Evolutionary conservation across 108 stramenopile species (phyloP), one percentile per base, ranked within the genome.

Genomic region (Pelagomonas calceolata): DNA sequence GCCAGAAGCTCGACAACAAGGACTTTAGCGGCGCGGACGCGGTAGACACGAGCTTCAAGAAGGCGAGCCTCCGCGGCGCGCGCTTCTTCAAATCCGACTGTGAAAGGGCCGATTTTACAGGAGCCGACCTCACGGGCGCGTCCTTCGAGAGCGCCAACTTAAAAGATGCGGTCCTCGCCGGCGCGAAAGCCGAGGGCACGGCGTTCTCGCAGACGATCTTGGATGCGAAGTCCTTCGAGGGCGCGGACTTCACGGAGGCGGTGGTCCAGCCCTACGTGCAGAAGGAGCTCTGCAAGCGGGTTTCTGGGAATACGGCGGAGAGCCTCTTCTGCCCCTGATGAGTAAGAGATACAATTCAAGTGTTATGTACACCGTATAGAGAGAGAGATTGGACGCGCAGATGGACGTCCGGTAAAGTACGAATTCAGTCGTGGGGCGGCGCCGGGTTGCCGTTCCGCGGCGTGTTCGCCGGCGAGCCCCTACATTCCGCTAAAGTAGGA

Each of bases 161-260:
- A 17, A 26, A 60, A 26, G 51, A 26, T 26, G 29, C 51, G 51
- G 10, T 9, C 7, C 51, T 60, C 51, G 1, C 21, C 21, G 51
- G 51, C 26, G 51, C 51, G 21, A 4, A 26, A 17, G 51, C 51
- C 51, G 51, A 26, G 51, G 51, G 51, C 26, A 60, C 51, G 51
- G 51, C 51, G 21, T 60, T 60, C 51, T 9, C 7, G 7, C 51
- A 16, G 51, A 60, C 51, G 51, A 16, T 60, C 51, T 3, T 26
- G 3, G 51, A 60, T 26, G 51, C 26, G 21, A 26, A 3, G 21
- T 17, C 18, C 51, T 3, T 60, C 51, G 4, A 17, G 21, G 65
- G 31, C 65, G 65, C 31, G 31, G 65, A 65, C 33, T 65, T 65
- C 26, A 65, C 65, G 32, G 65, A 65, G 32, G 65, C 65, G 65